Evolutionary conservation across 2,329 filamentous ascomycete genomes (phyloP).

Genomic region (Ophidiomyces ophidiicola): DNA sequence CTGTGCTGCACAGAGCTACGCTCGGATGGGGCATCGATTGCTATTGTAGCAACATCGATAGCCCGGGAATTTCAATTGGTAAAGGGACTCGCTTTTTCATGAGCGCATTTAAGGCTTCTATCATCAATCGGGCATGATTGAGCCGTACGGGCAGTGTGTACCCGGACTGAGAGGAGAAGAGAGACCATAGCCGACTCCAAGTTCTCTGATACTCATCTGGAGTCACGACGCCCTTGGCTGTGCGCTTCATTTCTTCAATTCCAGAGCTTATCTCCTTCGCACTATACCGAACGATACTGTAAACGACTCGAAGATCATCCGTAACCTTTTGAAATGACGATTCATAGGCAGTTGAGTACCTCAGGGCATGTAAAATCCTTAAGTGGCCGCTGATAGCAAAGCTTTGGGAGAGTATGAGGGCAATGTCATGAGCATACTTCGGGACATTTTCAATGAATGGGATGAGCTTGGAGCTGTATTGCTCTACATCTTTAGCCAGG

Average conservation of each 20-base stretch:
- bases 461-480: slow-evolving; percentile 41
- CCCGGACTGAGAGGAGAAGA: slow-evolving; percentile 37
- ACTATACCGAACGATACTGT: slow-evolving; percentile 40
- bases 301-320: slow-evolving; percentile 36
- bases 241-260: slow-evolving; percentile 31
- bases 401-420: slow-evolving; percentile 42
- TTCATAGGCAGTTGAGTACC: slow-evolving; percentile 27
- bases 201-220: slow-evolving; percentile 35
- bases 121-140: slow-evolving; percentile 39
- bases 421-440: slow-evolving; percentile 42
- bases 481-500: slow-evolving; percentile 40
- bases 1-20: too few relatives aligned
- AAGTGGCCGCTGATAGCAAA: slow-evolving; percentile 43
- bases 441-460: slow-evolving; percentile 41
- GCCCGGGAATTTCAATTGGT: not conserved
- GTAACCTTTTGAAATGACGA: slow-evolving; percentile 31
- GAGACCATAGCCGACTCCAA: slow-evolving; percentile 40
- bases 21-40: not conserved
- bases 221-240: not conserved
- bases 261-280: slow-evolving; percentile 39
- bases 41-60: not conserved
- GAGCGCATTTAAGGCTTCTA: slow-evolving; percentile 35
- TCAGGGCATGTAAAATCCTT: slow-evolving; percentile 36
- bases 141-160: slow-evolving; percentile 38
- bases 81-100: slow-evolving; percentile 36